These are phyloP conservation scores for Chlorella variabilis DNA, from an alignment of 163 green algal species.

Conservation along the genomic window DNA sequence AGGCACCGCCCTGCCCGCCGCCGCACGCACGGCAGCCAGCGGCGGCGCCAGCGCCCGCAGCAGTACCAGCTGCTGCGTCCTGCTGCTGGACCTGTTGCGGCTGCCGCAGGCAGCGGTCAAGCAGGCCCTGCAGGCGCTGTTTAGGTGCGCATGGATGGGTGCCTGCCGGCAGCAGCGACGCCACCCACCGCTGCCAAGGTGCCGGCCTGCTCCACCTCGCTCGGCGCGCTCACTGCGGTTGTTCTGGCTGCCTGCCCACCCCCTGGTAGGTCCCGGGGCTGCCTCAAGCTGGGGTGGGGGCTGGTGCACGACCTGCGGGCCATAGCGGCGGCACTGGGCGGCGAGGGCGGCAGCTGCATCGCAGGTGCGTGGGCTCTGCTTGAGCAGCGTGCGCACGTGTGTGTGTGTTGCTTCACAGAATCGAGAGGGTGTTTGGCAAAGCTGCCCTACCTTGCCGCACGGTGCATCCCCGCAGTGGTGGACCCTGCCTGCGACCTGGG, in stretches of 20 bases:
- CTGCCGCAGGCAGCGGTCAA: conserved; percentile 20
- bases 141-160: conserved; percentile 18
- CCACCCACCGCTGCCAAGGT: too few relatives aligned
- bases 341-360: conserved; percentile 45
- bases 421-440: too few relatives aligned
- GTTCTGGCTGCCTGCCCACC: neutral
- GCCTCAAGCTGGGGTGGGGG: conserved; percentile 54
- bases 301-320: conserved; percentile 49
- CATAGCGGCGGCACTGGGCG: conserved; percentile 37
- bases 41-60: neutral
- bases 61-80: conserved; percentile 17
- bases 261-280: neutral
- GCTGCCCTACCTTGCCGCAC: neutral
- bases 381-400: too few relatives aligned
- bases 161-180: too few relatives aligned
- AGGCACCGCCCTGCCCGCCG: conserved; percentile 10
- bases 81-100: conserved; percentile 25
- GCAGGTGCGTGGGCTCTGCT: neutral
- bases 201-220: too few relatives aligned
- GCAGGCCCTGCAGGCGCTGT: conserved; percentile 18
- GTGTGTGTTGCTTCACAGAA: neutral
- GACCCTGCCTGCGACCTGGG: conserved; percentile 47
- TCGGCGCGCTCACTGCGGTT: too few relatives aligned
- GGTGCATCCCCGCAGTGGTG: conserved; percentile 31
- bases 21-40: neutral